Percentiles rank a stretch among this genome's conserved stretches.
These are phyloP conservation scores for Fusarium lyarnte DNA, from an alignment of 2,329 filamentous ascomycete species.

Conservation along the genomic window DNA sequence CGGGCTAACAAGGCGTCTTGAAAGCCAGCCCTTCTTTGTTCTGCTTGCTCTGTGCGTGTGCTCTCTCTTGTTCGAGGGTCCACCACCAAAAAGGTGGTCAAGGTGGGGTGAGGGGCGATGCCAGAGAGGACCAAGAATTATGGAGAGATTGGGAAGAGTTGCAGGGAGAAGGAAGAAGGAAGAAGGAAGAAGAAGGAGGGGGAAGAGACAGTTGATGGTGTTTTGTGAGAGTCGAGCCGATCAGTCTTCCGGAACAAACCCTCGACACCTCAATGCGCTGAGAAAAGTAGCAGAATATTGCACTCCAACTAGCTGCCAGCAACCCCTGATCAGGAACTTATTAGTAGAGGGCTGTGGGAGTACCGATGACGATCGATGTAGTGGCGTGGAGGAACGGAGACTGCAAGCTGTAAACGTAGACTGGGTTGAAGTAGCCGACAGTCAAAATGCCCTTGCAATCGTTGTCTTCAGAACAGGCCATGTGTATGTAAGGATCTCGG, in stretches of 20 bases:
- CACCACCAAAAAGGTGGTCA: constrained; percentile 27
- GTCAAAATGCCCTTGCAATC: constrained; percentile 23
- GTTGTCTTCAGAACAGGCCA: constrained; percentile 25
- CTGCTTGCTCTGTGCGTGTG: constrained; percentile 11
- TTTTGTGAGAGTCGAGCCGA: constrained; percentile 17
- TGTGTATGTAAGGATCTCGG: constrained; percentile 21
- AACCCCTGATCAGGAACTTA: constrained; percentile 22
- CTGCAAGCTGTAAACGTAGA: neutral
- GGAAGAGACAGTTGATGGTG: constrained; percentile 22
- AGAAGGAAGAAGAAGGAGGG: constrained; percentile 5
- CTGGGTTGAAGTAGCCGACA: constrained; percentile 22
- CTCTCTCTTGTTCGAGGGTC: constrained; percentile 27
- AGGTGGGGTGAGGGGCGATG: constrained; percentile 34
- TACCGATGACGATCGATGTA: constrained; percentile 43
- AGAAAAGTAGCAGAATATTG: neutral
- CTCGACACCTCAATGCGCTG: neutral
- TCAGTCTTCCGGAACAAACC: constrained; percentile 10
- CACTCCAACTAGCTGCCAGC: constrained; percentile 15
- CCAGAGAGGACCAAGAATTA: constrained; percentile 17
- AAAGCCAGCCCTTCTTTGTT: constrained; percentile 33
- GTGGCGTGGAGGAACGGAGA: constrained; percentile 37
- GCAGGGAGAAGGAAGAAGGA: constrained; percentile 25
- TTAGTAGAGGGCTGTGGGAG: constrained; percentile 24
- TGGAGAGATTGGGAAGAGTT: constrained; percentile 26
- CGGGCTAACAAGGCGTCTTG: constrained; percentile 10